Evolutionary conservation across 257 asterid species (phyloP).

Genomic region (Solanum tarijense): DNA sequence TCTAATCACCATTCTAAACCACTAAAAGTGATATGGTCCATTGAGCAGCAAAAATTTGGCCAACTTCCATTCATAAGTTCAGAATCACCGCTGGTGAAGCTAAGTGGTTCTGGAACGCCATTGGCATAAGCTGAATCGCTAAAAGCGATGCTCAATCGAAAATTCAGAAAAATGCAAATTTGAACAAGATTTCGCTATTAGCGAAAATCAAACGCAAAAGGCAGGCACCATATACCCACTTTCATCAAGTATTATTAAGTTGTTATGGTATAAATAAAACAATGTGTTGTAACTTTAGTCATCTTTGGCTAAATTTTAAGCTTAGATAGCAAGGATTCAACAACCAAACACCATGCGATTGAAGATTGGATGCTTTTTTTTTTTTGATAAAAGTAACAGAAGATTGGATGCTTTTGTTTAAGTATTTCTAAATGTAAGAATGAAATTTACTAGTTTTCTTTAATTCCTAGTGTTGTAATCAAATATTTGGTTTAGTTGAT

Average conservation of each 20-base stretch:
- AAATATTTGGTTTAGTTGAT: background rate
- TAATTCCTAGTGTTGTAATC: background rate
- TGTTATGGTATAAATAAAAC: background rate
- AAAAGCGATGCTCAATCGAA: background rate
- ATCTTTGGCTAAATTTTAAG: background rate
- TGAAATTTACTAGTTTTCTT: background rate
- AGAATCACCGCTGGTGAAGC: background rate
- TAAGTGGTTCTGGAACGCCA: background rate
- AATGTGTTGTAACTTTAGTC: background rate
- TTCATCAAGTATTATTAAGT: background rate
- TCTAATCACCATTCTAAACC: background rate
- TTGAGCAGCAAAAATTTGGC: background rate
- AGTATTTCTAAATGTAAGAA: background rate
- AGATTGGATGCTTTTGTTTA: background rate
- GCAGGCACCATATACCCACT: background rate
- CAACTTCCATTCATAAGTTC: background rate
- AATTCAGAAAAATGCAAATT: background rate
- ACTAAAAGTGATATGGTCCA: background rate
- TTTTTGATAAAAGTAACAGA: too few relatives aligned
- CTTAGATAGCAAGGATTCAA: background rate
- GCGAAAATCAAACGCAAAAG: background rate
- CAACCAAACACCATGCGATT: background rate
- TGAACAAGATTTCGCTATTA: background rate
- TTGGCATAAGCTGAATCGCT: background rate
- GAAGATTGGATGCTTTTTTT: background rate